phyloP scores from a whole-genome alignment of 305 asterid genomes.

The Andrographis paniculata region DNA sequence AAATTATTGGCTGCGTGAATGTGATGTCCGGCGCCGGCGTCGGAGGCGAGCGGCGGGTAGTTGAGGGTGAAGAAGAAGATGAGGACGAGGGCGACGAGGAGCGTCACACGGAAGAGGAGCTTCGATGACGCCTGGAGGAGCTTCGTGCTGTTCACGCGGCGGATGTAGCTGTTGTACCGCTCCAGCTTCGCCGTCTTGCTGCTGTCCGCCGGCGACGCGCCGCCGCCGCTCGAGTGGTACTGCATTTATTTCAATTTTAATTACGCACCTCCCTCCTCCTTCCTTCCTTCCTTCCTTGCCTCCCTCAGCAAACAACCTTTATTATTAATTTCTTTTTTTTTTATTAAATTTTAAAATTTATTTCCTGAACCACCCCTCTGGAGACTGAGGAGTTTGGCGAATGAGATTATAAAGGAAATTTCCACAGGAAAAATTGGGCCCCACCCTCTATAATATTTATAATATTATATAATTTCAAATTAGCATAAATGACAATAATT shows the following conservation, averaged over 20 bases:
- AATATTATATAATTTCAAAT: too few species aligned
- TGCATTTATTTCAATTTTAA: slow-evolving; percentile 22
- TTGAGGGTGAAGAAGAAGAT: slow-evolving; percentile 75
- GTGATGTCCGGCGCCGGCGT: slow-evolving; percentile 15
- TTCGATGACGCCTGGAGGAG: slow-evolving; percentile 83
- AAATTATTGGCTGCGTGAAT: slow-evolving; percentile 45
- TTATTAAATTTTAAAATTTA: too few species aligned
- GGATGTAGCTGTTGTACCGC: slow-evolving; percentile 75
- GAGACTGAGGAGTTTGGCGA: slow-evolving; percentile 25
- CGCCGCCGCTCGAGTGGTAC: slow-evolving; percentile 31
- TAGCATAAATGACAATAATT: too few species aligned
- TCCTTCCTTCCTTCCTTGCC: too few species aligned
- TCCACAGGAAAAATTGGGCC: too few species aligned
- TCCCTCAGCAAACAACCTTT: too few species aligned
- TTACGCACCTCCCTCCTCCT: too few species aligned
- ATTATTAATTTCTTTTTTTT: too few species aligned
- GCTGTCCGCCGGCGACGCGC: slow-evolving; percentile 39
- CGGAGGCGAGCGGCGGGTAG: slow-evolving; percentile 45
- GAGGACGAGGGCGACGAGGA: slow-evolving; percentile 57
- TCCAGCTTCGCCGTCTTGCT: slow-evolving; percentile 70
- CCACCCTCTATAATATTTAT: too few species aligned
- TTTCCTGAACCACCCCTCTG: too few species aligned
- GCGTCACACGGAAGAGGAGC: slow-evolving; percentile 67
- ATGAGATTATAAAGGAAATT: slow-evolving; percentile 34
- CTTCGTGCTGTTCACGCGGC: slow-evolving; percentile 68